Evolutionary conservation across 2,329 filamentous ascomycete species (phyloP).

Genomic region (Leptographium wingfieldii): DNA sequence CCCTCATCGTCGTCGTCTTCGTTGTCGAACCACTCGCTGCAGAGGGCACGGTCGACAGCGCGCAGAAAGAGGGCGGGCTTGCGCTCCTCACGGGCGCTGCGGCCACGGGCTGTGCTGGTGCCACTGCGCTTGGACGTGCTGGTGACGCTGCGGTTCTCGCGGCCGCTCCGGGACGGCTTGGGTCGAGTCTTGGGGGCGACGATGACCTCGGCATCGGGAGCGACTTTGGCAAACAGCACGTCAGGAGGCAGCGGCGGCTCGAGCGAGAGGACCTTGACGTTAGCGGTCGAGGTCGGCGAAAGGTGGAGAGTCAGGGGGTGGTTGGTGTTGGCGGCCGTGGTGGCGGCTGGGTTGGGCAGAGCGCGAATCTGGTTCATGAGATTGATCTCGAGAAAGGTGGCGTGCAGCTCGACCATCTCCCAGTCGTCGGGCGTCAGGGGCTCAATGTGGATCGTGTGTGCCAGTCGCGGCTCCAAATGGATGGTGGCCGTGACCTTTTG

Average conservation of each 20-base stretch:
- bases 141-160: conserved; percentile 67
- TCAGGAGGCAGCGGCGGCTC: conserved; percentile 57
- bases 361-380: conserved; percentile 86
- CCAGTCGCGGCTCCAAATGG: conserved; percentile 80
- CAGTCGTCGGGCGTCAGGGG: conserved; percentile 90
- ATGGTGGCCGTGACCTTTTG: conserved; percentile 62
- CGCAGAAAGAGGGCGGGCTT: conserved; percentile 64
- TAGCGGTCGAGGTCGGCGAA: conserved; percentile 89
- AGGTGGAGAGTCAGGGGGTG: conserved; percentile 87
- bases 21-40: conserved; percentile 68
- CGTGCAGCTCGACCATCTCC: conserved; percentile 98
- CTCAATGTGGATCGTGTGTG: conserved; percentile 93
- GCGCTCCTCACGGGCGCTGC: conserved; percentile 46
- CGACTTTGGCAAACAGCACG: conserved; percentile 78
- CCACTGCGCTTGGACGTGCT: conserved; percentile 69
- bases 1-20: conserved; percentile 23
- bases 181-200: conserved; percentile 85
- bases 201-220: conserved; percentile 89
- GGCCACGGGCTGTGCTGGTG: conserved; percentile 53
- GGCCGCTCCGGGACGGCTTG: conserved; percentile 51
- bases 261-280: conserved; percentile 75
- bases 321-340: conserved; percentile 32
- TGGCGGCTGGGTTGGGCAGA: conserved; percentile 69
- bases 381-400: conserved; percentile 89
- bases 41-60: conserved; percentile 59